Base-by-base conservation (phyloP, 2,329 filamentous ascomycete species). In the Macrophomina tecta region DNA sequence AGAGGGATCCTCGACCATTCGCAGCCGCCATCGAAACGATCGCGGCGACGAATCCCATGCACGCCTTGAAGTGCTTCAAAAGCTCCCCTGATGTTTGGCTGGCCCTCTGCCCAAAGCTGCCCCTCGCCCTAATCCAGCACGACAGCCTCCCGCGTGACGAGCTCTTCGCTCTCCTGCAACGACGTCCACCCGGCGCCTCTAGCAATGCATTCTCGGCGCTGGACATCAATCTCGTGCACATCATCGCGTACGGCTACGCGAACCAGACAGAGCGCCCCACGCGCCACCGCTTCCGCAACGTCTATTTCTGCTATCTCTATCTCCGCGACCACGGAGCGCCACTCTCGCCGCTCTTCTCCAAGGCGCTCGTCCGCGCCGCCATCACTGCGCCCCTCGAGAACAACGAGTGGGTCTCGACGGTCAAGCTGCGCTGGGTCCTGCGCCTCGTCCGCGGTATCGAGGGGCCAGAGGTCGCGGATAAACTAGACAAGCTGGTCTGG, bases 271-370 rank as follows among this genome's bases (percentile, higher is more conserved):
- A 46, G 1, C 48, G n/a, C 1, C 48, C 65, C 6, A 18, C 51
- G 16, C 66, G 60, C 51, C 23, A 45, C 7, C 60, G 60, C 16
- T 64, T 64, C 42, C 66, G 66, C 60, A 64, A 67, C 40, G 66
- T 67, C 60, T 60, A 58, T 42, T 51, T 23, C 51, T 64, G 49
- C 66, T 67, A 51, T 42, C 42, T 55, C 34, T 67, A 58, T 42
- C 51, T 67, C 8, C 46, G 23, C 42, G 60, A 64, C 40, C 60
- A 14, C 5, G 4, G 49, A 2, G 34, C 45, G 40, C 51, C 52
- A 5, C 49, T 67, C 9, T 8, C 6, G 2, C 66, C 66, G 16
- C 66, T 67, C 30, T 8, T 67, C 3, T 14, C 66, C 32, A 64
- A 64, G 12, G 60, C 66, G 16, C 53, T 67, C 53, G 66, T 67